Evolutionary conservation across 352 stramenopile genomes (phyloP).

Genomic region (Pythium rishiriense): DNA sequence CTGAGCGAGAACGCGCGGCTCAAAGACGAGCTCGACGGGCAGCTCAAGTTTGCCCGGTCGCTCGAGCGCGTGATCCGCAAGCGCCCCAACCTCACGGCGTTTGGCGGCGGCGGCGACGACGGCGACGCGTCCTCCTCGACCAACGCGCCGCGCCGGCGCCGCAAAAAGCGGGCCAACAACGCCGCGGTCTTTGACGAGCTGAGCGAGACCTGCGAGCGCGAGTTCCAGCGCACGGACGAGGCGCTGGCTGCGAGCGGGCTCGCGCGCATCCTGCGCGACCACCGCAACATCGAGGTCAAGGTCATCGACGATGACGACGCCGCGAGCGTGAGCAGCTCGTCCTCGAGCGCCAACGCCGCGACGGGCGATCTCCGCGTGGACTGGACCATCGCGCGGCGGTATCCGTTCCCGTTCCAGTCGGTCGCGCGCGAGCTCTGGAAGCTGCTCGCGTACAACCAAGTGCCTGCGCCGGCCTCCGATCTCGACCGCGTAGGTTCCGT

Average conservation of each 20-base stretch:
- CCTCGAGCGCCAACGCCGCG: neutral
- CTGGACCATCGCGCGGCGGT: slow-evolving; percentile 27
- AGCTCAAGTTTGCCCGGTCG: slow-evolving; percentile 39
- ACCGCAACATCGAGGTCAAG: slow-evolving; percentile 30
- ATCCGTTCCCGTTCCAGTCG: slow-evolving; percentile 35
- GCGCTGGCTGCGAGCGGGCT: slow-evolving; percentile 22
- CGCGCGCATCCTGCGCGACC: slow-evolving; percentile 21
- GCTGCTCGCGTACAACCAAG: slow-evolving; percentile 29
- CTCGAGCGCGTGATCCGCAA: slow-evolving; percentile 41
- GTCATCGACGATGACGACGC: slow-evolving; percentile 26
- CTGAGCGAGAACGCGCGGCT: slow-evolving; percentile 41
- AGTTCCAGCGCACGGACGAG: slow-evolving; percentile 27
- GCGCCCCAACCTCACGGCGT: slow-evolving; percentile 31
- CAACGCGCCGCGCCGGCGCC: no score
- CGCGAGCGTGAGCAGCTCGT: slow-evolving; percentile 1
- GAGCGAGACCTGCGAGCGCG: slow-evolving; percentile 18
- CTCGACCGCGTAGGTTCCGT: slow-evolving; percentile 21
- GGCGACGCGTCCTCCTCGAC: no score
- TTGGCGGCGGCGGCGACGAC: neutral
- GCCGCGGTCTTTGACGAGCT: slow-evolving; percentile 30
- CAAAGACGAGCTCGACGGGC: slow-evolving; percentile 29
- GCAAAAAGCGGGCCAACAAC: slow-evolving; percentile 7
- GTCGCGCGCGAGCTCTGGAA: slow-evolving; percentile 37
- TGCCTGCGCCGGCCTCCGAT: slow-evolving; percentile 6
- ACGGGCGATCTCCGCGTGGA: slow-evolving; percentile 31